Evolutionary conservation across 2,329 filamentous ascomycete genomes (phyloP).

Genomic region (Tolypocladium guangdongense): DNA sequence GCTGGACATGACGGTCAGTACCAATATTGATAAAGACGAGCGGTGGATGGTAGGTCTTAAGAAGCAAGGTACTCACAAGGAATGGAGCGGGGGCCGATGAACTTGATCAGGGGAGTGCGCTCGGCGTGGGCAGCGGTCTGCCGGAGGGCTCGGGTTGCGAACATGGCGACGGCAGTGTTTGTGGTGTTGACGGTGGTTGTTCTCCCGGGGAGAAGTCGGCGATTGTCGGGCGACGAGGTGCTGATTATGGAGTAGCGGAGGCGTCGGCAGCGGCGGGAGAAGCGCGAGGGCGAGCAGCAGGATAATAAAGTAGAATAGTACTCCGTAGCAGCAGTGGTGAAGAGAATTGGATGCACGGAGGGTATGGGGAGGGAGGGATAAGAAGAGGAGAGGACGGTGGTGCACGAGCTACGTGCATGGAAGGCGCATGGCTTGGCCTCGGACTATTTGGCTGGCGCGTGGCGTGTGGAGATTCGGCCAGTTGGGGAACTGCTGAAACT

Average conservation of each 20-base stretch:
- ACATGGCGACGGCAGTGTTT: conserved; percentile 29
- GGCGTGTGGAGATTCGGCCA: neutral
- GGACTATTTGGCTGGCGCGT: too few species aligned
- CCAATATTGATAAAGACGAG: neutral
- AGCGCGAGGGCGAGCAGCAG: neutral
- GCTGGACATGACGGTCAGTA: conserved; percentile 33
- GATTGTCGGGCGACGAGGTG: too few species aligned
- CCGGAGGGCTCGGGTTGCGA: conserved; percentile 44
- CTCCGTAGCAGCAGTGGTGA: neutral
- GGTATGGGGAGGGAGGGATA: neutral
- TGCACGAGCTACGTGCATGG: neutral
- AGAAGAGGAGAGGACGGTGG: neutral
- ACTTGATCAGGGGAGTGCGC: conserved; percentile 51
- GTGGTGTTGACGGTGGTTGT: neutral
- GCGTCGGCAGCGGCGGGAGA: neutral
- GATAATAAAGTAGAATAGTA: too few species aligned
- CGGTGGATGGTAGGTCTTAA: too few species aligned
- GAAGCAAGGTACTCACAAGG: conserved; percentile 30
- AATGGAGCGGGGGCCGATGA: conserved; percentile 48
- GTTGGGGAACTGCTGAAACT: neutral
- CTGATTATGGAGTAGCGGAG: neutral
- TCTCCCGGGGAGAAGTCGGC: too few species aligned
- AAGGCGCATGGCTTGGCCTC: too few species aligned
- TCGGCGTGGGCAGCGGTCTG: conserved; percentile 48
- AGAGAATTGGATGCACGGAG: neutral